Evolutionary conservation across 352 stramenopile species (phyloP).

Genomic region (Phytophthora europaea): DNA sequence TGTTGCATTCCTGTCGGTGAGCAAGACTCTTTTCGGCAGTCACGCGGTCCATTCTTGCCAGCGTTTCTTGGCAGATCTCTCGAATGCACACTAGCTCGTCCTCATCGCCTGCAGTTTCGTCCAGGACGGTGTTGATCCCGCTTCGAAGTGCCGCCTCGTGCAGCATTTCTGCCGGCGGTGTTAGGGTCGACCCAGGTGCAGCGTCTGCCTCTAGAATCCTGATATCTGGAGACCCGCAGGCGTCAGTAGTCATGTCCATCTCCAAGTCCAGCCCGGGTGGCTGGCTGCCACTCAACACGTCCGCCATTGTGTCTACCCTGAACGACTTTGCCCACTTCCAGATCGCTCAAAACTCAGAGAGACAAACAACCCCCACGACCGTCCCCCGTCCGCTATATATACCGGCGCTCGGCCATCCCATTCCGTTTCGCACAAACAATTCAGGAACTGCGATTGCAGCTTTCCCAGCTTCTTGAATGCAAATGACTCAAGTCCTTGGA

Average conservation of each 20-base stretch:
- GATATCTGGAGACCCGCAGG: neutral
- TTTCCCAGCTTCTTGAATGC: neutral
- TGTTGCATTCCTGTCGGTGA: constrained; percentile 13
- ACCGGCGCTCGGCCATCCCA: constrained; percentile 12
- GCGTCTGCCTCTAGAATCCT: neutral
- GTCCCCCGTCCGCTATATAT: constrained; percentile 34
- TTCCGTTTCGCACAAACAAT: constrained; percentile 39
- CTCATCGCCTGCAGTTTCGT: constrained; percentile 58
- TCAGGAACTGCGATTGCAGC: neutral
- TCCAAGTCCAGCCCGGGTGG: constrained; percentile 29
- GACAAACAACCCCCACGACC: constrained; percentile 6
- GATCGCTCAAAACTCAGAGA: constrained; percentile 26
- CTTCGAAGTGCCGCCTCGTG: constrained; percentile 52
- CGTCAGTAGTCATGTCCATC: constrained; percentile 21
- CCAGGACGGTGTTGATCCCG: constrained; percentile 58
- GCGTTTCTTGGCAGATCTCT: constrained; percentile 72
- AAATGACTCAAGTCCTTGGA: neutral
- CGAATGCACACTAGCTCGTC: constrained; percentile 62
- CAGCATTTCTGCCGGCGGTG: constrained; percentile 25
- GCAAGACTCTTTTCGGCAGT: constrained; percentile 15
- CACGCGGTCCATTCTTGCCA: constrained; percentile 37
- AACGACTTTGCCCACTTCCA: neutral
- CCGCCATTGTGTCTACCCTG: constrained; percentile 14
- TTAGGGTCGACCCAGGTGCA: neutral
- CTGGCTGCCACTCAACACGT: constrained; percentile 29